phyloP scores from a whole-genome alignment of 306 rosid genomes.

The Abrus precatorius region DNA sequence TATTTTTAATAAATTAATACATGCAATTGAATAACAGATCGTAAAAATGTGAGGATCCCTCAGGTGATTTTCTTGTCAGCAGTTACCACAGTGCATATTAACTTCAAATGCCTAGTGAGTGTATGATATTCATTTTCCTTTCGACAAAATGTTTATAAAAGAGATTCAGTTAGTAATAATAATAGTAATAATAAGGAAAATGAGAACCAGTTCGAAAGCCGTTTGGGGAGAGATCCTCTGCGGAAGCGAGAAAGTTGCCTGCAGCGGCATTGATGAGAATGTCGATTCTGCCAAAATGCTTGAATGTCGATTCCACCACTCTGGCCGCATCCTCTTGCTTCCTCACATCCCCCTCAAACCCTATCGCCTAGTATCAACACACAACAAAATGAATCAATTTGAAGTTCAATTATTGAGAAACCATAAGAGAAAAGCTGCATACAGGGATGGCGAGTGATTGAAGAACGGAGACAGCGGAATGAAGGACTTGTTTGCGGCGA shows the following conservation, averaged over 20 bases:
- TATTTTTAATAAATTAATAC: no score
- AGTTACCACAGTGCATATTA: no score
- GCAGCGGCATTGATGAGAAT: slow-evolving; percentile 93
- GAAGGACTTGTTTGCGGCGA: slow-evolving; percentile 75
- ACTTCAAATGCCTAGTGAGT: no score
- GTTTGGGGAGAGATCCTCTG: slow-evolving; percentile 94
- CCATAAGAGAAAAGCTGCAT: neutral
- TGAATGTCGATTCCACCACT: slow-evolving; percentile 75
- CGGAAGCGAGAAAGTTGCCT: slow-evolving; percentile 81
- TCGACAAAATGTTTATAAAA: no score
- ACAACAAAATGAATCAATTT: neutral
- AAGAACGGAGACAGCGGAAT: slow-evolving; percentile 79
- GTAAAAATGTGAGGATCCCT: no score
- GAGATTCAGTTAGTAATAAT: no score
- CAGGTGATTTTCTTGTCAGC: no score
- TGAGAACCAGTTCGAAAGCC: slow-evolving; percentile 91
- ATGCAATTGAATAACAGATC: no score
- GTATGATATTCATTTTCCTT: no score
- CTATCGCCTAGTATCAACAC: slow-evolving; percentile 61
- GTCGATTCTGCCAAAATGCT: slow-evolving; percentile 81
- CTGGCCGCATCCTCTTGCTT: slow-evolving; percentile 85
- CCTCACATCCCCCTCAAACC: slow-evolving; percentile 89
- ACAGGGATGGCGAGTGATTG: slow-evolving; percentile 70
- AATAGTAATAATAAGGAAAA: neutral
- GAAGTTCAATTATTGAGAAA: no score